Evolutionary conservation across 208 protist genomes (phyloP), one percentile per base, ranked within the genome.

Genomic region (Acanthamoeba triangularis): DNA sequence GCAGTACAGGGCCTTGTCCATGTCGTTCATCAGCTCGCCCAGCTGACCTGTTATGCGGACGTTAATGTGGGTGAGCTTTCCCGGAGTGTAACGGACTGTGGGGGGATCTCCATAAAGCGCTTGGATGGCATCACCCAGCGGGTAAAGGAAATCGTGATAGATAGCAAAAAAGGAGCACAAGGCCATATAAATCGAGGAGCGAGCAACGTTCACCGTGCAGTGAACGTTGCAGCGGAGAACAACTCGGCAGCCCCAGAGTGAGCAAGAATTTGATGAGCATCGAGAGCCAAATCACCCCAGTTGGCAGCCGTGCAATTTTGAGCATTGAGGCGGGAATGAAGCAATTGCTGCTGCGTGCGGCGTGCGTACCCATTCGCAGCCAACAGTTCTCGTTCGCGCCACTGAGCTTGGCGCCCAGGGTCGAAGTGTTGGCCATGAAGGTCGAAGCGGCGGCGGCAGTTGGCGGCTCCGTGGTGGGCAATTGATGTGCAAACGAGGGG

Each of bases 1-100:
- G 20, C 76, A 95, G 10, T 59, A 37, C 5, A 97, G 61, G 28
- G 97, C 97, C 41, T 90, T 91, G 8, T 97, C 97, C 54, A 72
- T 78, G 28, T 97, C 96, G n/a, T 80, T 63, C 90, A 97, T 94
- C 13, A 85, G 23, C 41, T 97, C 96, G 30, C 67, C 49, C 14
- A 96, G n/a, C 63, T 28, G 56, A 28, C 96, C 96, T 97, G 78
- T 16, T 47, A 16, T 52, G 72, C 20, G 69, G 3, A n/a, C n/a
- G n/a, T n/a, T n/a, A n/a, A n/a, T n/a, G n/a, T n/a, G 47, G 47
- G 76, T 41, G 33, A 85, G 47, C 54, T 59, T 59, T n/a, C n/a
- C n/a, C 14, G 54, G 14, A 56, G 76, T n/a, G n/a, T 14, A 85
- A 30, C 33, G 76, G 47, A 37, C 5, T 11, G 20, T 49, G 33